Percentiles rank a stretch among this genome's conserved stretches.
Conservation (phyloP, 2,329 filamentous ascomycete species). For the Ophiocordyceps unilateralis region DNA sequence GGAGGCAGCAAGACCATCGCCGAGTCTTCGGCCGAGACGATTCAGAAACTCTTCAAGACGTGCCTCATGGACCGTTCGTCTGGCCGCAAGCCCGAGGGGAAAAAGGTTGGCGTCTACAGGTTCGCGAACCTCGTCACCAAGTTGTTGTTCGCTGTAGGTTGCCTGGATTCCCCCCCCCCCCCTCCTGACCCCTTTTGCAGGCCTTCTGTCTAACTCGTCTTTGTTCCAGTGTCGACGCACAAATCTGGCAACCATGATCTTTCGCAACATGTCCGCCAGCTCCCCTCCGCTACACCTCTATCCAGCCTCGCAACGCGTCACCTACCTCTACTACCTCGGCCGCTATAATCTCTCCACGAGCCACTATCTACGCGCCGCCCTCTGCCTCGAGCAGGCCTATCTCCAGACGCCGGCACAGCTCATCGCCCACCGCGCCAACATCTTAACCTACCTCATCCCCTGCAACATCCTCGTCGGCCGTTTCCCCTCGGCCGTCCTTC, state of each 20-base stretch:
- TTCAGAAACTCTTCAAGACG: slow-evolving; percentile 80
- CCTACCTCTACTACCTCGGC: slow-evolving; percentile 87
- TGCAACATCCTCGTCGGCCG: slow-evolving; percentile 72
- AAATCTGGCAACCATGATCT: slow-evolving; percentile 71
- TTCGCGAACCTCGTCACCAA: slow-evolving; percentile 85
- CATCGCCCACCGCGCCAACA: slow-evolving; percentile 56
- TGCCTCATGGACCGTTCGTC: slow-evolving; percentile 69
- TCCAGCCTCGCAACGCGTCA: slow-evolving; percentile 72
- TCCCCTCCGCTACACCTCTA: slow-evolving; percentile 70
- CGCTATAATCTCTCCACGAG: slow-evolving; percentile 76
- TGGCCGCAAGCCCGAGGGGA: slow-evolving; percentile 57
- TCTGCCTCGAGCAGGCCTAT: slow-evolving; percentile 66
- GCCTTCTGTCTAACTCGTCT: slow-evolving; percentile 1
- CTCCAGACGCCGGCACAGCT: slow-evolving; percentile 44
- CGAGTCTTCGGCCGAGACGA: slow-evolving; percentile 73
- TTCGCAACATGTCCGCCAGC: slow-evolving; percentile 70
- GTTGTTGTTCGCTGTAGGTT: slow-evolving; percentile 60
- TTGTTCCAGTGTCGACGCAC: slow-evolving; percentile 53
- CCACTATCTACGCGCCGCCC: slow-evolving; percentile 61
- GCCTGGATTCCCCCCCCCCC: neutral
- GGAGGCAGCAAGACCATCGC: slow-evolving; percentile 63
- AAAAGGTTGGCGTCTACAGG: slow-evolving; percentile 75
- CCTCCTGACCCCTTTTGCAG: neutral
- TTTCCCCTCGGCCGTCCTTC: slow-evolving; percentile 52
- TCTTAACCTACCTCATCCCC: slow-evolving; percentile 70